A percentile compares a stretch with the other conserved stretches of the same genome.
Conservation (phyloP, 1,284 basidiomycete genomes). For the Ustilago esculenta region DNA sequence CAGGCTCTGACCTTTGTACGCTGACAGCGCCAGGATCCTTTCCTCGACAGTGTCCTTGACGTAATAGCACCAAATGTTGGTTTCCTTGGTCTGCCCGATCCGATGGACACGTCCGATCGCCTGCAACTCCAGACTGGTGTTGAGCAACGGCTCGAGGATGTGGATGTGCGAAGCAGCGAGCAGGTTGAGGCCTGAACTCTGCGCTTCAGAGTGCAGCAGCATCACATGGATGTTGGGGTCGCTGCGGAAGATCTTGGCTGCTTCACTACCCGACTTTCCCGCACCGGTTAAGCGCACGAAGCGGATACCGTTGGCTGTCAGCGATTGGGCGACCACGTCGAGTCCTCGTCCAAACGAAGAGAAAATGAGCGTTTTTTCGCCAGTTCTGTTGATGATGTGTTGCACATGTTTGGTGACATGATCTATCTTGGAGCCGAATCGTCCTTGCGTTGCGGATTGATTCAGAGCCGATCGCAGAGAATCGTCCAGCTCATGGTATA, state of each 20-base stretch:
- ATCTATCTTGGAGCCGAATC: conserved; percentile 62
- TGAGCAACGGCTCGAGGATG: conserved; percentile 62
- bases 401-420: conserved; percentile 55
- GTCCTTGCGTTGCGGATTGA: conserved; percentile 34
- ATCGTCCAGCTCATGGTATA: conserved; percentile 41
- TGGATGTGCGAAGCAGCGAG: conserved; percentile 56
- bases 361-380: conserved; percentile 63
- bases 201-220: conserved; percentile 62
- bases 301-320: conserved; percentile 53
- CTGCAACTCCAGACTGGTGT: conserved; percentile 60
- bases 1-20: conserved; percentile 48
- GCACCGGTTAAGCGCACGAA: conserved; percentile 49
- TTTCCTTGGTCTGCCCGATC: conserved; percentile 60
- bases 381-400: conserved; percentile 35
- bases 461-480: conserved; percentile 32
- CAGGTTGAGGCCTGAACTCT: conserved; percentile 62
- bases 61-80: conserved; percentile 57
- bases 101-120: conserved; percentile 62
- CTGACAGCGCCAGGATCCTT: conserved; percentile 49
- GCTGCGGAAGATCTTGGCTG: conserved; percentile 48
- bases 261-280: conserved; percentile 34
- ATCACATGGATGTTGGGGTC: conserved; percentile 47
- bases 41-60: conserved; percentile 62
- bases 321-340: conserved; percentile 57
- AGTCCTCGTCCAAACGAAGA: conserved; percentile 62